Evolutionary conservation across 2,329 filamentous ascomycete genomes (phyloP), one percentile per base, ranked within the genome.

Genomic region (Apiospora saccharicola): DNA sequence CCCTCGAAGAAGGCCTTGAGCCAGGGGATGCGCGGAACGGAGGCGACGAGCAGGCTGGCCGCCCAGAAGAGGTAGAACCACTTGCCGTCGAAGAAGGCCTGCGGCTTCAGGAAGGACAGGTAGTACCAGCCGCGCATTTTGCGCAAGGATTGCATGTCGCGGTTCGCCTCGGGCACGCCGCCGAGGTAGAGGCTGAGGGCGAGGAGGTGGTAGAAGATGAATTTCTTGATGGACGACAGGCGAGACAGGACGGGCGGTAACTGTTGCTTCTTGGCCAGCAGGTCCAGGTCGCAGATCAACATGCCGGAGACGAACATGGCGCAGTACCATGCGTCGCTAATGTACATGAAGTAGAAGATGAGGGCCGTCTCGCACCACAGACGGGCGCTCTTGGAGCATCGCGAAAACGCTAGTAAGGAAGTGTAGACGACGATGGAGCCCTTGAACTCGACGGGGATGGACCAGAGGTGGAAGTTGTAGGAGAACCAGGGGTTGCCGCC

Each of bases 41-140:
- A 84, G 0, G 87, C 82, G 0, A 93, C 86, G 0, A 91, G 78
- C 70, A 91, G 84, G 34, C 84, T 82, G 0, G 90, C 85, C 0
- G 90, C 90, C 83, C 86, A 89, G 78, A 91, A 91, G 3, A 92
- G 85, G 78, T 86, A 92, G 80, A 92, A 92, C 90, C 90, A 92
- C 79, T 92, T 92, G 77, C 86, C 87, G 78, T 92, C 89, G 75
- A 85, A 91, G 14, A 91, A 88, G 1, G 90, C 90, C 77, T 92
- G 90, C 0, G 91, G 90, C 73, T 91, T 92, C 72, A 93, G 82
- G 72, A 85, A 86, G 0, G 90, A 89, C 19, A 91, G 80, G 74
- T 85, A 89, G 74, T 86, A 85, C 90, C 90, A 92, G 2, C 91
- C 90, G 0, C 88, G 86, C 22, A 86, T 90, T 34, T 84, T 83